Conservation (phyloP, 345 rosid genomes). For the Reutealis trisperma region DNA sequence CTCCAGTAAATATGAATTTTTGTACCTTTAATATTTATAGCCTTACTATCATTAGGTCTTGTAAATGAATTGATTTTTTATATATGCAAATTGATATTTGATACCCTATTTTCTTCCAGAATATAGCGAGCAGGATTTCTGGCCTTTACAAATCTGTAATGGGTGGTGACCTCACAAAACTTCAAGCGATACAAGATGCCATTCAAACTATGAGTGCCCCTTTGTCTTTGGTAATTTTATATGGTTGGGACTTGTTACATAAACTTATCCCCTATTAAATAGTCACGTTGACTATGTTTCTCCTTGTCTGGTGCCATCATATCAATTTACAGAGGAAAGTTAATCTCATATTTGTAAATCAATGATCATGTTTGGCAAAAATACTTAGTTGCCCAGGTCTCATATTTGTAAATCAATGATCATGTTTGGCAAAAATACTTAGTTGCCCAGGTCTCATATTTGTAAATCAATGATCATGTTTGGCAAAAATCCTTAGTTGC, state of each 20-base stretch:
- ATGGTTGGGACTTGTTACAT: neutral
- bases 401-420: neutral
- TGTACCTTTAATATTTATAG: neutral
- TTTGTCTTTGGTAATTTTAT: slow-evolving; percentile 31
- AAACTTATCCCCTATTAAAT: neutral
- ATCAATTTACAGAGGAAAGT: neutral
- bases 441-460: neutral
- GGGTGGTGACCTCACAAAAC: slow-evolving; percentile 52
- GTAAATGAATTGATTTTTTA: neutral
- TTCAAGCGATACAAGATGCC: slow-evolving; percentile 51
- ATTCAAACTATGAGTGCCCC: slow-evolving; percentile 44
- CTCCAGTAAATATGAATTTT: neutral
- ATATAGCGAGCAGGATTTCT: slow-evolving; percentile 41
- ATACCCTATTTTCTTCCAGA: slow-evolving; percentile 34
- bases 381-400: neutral
- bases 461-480: neutral
- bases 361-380: neutral
- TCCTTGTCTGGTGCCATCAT: neutral
- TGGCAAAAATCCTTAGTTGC: neutral
- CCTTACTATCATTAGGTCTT: neutral
- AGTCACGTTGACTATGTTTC: neutral
- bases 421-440: neutral
- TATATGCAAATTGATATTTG: neutral
- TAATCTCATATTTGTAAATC: neutral
- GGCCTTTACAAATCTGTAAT: slow-evolving; percentile 32